These are phyloP conservation scores for Nannochloris sp. DNA, from an alignment of 139 green algal genomes.

Conservation along the genomic window DNA sequence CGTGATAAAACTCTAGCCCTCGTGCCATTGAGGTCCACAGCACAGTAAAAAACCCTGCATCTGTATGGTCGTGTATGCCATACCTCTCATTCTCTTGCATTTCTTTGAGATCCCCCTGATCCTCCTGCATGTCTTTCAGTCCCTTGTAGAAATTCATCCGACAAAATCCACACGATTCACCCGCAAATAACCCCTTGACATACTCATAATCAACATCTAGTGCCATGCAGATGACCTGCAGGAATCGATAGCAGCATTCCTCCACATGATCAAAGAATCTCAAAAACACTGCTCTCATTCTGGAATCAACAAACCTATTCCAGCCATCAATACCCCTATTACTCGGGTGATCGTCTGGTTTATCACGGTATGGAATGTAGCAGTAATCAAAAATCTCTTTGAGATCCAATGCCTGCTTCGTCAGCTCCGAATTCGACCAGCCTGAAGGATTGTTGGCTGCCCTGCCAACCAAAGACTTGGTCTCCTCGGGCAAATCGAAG, in stretches of 20 bases:
- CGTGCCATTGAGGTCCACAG: not conserved
- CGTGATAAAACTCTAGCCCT: not conserved
- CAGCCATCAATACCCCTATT: slow-evolving; percentile 7
- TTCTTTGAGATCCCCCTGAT: not conserved
- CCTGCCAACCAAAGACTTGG: not conserved
- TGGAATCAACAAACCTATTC: slow-evolving; percentile 14
- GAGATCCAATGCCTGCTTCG: slow-evolving; percentile 41
- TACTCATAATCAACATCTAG: not conserved
- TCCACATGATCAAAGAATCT: not conserved
- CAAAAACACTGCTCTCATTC: not conserved
- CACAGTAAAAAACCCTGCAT: slow-evolving; percentile 50
- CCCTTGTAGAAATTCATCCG: not conserved
- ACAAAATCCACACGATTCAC: not conserved
- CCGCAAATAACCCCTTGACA: not conserved
- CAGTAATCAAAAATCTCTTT: slow-evolving; percentile 33
- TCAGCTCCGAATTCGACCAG: slow-evolving; percentile 36
- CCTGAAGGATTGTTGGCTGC: slow-evolving; percentile 19
- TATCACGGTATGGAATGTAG: slow-evolving; percentile 9
- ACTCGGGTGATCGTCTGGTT: not conserved
- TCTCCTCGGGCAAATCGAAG: not conserved
- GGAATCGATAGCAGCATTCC: not conserved
- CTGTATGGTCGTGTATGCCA: slow-evolving; percentile 46
- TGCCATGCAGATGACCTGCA: not conserved
- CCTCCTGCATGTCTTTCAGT: not conserved
- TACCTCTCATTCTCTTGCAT: slow-evolving; percentile 2